Conservation (phyloP, 2,329 filamentous ascomycete genomes). For the Diaporthe sp. region DNA sequence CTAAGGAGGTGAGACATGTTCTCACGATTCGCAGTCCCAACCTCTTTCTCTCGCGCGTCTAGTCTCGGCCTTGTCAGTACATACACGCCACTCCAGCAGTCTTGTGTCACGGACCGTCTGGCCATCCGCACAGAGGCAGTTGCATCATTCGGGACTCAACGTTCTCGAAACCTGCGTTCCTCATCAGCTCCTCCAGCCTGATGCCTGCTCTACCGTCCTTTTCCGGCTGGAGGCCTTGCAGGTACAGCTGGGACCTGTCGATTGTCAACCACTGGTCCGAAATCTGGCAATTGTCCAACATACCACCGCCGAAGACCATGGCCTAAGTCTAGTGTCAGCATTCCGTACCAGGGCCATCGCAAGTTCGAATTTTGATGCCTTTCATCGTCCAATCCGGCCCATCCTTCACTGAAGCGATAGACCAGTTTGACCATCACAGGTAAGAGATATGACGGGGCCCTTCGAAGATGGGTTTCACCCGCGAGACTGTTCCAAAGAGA, state of each 20-base stretch:
- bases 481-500: not conserved
- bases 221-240: conserved; percentile 71
- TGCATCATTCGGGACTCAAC: conserved; percentile 76
- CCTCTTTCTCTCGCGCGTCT: conserved; percentile 67
- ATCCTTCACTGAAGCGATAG: not conserved
- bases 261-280: conserved; percentile 5
- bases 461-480: not conserved
- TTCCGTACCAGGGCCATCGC: not conserved
- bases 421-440: not conserved
- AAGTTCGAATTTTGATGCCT: not conserved
- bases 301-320: conserved; percentile 76
- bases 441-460: not conserved
- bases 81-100: conserved; percentile 1
- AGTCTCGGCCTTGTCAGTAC: conserved; percentile 42
- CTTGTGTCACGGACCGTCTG: conserved; percentile 65
- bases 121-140: conserved; percentile 79
- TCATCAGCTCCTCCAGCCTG: conserved; percentile 71
- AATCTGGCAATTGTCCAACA: not conserved
- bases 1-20: conserved; percentile 69
- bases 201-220: conserved; percentile 78
- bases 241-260: conserved; percentile 68
- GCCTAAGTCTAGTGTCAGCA: conserved; percentile 53
- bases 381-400: not conserved
- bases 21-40: conserved; percentile 67
- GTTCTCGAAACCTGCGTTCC: conserved; percentile 75